These are phyloP conservation scores for Tinospora cordifolia DNA, from an alignment of 164 flowering plant genomes.

Conservation along the genomic window DNA sequence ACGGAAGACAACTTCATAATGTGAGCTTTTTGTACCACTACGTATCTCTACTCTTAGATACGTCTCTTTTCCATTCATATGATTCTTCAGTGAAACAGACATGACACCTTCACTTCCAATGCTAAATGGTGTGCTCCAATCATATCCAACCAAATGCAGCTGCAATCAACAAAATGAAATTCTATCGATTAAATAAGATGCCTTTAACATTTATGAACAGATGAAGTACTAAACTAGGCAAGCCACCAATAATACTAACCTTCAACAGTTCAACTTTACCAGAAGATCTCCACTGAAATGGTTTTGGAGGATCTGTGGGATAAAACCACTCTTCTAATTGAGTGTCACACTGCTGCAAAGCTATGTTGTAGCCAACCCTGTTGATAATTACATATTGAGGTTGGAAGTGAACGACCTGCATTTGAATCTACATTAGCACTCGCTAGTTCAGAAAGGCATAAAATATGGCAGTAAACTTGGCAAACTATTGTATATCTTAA, in stretches of 20 bases:
- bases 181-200: background rate
- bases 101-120: constrained; percentile 68
- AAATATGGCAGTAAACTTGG: too few species aligned
- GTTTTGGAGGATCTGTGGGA: constrained; percentile 76
- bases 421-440: too few species aligned
- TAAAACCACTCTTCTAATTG: constrained; percentile 55
- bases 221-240: background rate
- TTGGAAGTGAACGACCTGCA: constrained; percentile 91
- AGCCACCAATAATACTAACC: constrained; percentile 32
- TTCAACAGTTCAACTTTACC: constrained; percentile 64
- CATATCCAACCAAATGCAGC: constrained; percentile 70
- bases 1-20: constrained; percentile 83
- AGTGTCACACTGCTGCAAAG: constrained; percentile 73
- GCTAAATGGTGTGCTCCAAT: constrained; percentile 89
- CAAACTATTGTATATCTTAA: too few species aligned
- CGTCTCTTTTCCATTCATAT: constrained; percentile 29
- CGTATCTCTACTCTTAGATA: constrained; percentile 64
- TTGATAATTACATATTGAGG: constrained; percentile 74
- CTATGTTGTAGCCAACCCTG: constrained; percentile 58
- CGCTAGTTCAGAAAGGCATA: too few species aligned
- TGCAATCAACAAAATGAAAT: constrained; percentile 23
- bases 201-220: background rate
- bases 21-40: constrained; percentile 69
- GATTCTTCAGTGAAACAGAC: constrained; percentile 53
- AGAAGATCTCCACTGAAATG: constrained; percentile 64